Evolutionary conservation across 768 basidiomycete genomes (phyloP).

Genomic region (Boletus rubescentipes): DNA sequence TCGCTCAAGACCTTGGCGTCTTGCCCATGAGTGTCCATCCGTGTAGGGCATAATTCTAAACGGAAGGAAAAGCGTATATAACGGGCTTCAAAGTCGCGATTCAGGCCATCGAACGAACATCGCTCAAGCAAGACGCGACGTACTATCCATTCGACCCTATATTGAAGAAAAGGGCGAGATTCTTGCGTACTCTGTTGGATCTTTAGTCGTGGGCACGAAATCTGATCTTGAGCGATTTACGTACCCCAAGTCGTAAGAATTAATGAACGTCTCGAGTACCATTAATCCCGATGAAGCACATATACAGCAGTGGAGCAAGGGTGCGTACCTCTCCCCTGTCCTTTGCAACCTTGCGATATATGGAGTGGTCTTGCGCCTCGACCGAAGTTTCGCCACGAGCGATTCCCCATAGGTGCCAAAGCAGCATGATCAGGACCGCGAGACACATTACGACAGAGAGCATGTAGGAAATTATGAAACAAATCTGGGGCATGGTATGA

Average conservation of each 20-base stretch:
- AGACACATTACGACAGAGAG: conserved; percentile 73
- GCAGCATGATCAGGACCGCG: conserved; percentile 68
- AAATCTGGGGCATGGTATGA: conserved; percentile 61
- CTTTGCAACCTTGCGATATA: conserved; percentile 70
- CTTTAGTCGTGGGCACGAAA: background rate
- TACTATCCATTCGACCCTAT: conserved; percentile 79
- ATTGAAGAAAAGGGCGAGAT: conserved; percentile 87
- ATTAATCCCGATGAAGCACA: background rate
- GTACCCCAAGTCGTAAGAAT: conserved; percentile 89
- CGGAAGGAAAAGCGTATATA: conserved; percentile 80
- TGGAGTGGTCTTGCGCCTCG: conserved; percentile 83
- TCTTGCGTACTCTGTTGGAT: conserved; percentile 45
- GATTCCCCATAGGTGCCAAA: conserved; percentile 73
- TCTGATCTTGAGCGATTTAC: conserved; percentile 14
- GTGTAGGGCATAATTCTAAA: conserved; percentile 77
- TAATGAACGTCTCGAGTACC: conserved; percentile 64
- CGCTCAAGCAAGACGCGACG: conserved; percentile 33
- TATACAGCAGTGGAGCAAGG: background rate
- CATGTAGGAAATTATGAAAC: conserved; percentile 75
- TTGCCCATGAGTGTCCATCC: conserved; percentile 81
- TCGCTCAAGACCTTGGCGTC: conserved; percentile 58
- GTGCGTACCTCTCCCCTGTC: conserved; percentile 61
- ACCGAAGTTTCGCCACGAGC: conserved; percentile 82
- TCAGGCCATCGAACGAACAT: background rate
- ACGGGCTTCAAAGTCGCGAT: conserved; percentile 47